Evolutionary conservation across 192 early-diverging fungal species (phyloP).

Genomic region (Coemansia biformis): DNA sequence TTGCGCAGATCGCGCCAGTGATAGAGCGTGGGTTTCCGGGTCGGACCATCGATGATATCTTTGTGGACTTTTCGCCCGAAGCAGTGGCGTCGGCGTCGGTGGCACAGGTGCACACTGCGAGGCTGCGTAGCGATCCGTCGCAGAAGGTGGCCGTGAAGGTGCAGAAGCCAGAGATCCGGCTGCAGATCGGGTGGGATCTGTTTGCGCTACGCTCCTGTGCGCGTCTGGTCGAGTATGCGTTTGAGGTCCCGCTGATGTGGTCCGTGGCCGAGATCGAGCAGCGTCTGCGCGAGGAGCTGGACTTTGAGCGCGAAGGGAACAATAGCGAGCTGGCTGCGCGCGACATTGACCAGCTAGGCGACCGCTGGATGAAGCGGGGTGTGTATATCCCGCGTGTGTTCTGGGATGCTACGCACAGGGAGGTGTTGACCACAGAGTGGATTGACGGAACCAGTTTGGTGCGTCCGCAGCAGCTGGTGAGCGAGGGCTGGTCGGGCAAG

Average conservation of each 20-base stretch:
- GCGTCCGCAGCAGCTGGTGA: conserved; percentile 35
- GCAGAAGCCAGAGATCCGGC: conserved; percentile 82
- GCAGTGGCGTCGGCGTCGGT: conserved; percentile 90
- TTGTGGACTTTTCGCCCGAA: conserved; percentile 60
- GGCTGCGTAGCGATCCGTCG: conserved; percentile 55
- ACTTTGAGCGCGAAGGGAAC: conserved; percentile 81
- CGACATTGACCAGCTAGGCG: conserved; percentile 49
- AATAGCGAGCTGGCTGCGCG: conserved; percentile 64
- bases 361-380: conserved; percentile 42
- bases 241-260: conserved; percentile 81
- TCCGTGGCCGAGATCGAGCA: conserved; percentile 63
- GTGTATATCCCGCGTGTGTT: conserved; percentile 78
- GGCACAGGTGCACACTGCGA: conserved; percentile 77
- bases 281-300: conserved; percentile 75
- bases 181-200: conserved; percentile 84
- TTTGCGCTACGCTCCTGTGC: conserved; percentile 60
- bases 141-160: conserved; percentile 81
- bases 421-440: conserved; percentile 86
- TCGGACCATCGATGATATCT: conserved; percentile 55
- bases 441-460: conserved; percentile 74
- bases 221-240: conserved; percentile 63
- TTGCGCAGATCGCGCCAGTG: conserved; percentile 57
- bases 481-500: conserved; percentile 28
- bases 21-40: conserved; percentile 64
- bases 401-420: conserved; percentile 60